phyloP scores from a whole-genome alignment of 1,139 yeast genomes.

The Hanseniaspora uvarum region DNA sequence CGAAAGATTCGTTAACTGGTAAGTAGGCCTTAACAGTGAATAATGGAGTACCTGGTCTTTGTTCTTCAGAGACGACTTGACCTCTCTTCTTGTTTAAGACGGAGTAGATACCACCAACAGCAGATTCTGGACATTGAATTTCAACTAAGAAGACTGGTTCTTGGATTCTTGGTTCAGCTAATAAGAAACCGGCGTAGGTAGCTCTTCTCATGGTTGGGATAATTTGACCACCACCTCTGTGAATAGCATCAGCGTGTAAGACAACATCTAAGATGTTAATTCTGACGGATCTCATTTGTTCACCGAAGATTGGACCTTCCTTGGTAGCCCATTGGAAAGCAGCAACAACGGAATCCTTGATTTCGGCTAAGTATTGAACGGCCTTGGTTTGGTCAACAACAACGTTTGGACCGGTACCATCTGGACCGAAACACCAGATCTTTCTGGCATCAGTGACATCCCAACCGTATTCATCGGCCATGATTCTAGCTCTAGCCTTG shows the following conservation, averaged over 20 bases:
- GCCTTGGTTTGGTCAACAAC: conserved; percentile 99
- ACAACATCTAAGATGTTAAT: conserved; percentile 98
- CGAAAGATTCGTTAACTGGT: conserved; percentile 99
- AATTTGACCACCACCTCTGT: conserved; percentile 99
- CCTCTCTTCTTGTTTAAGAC: conserved; percentile 99
- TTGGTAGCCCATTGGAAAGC: conserved; percentile 99
- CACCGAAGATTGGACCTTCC: conserved; percentile 99
- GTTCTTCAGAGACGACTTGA: conserved; percentile 97
- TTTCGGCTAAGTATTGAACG: conserved; percentile 96
- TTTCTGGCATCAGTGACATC: conserved; percentile 99
- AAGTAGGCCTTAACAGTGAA: conserved; percentile 98
- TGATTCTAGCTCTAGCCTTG: conserved; percentile 97
- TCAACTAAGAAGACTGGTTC: conserved; percentile 99
- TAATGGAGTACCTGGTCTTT: conserved; percentile 99
- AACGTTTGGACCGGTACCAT: conserved; percentile 96
- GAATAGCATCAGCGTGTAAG: conserved; percentile 99
- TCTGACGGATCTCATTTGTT: conserved; percentile 90
- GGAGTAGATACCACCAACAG: conserved; percentile 99
- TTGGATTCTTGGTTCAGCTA: conserved; percentile 98
- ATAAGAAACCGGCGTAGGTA: conserved; percentile 93
- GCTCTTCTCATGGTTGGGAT: conserved; percentile 99
- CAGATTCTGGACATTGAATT: conserved; percentile 98
- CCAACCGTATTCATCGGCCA: conserved; percentile 99
- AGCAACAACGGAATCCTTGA: conserved; percentile 98
- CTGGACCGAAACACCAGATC: conserved; percentile 99